Base-by-base conservation (phyloP, 805 yeast genomes). In the Candida schatavii region DNA sequence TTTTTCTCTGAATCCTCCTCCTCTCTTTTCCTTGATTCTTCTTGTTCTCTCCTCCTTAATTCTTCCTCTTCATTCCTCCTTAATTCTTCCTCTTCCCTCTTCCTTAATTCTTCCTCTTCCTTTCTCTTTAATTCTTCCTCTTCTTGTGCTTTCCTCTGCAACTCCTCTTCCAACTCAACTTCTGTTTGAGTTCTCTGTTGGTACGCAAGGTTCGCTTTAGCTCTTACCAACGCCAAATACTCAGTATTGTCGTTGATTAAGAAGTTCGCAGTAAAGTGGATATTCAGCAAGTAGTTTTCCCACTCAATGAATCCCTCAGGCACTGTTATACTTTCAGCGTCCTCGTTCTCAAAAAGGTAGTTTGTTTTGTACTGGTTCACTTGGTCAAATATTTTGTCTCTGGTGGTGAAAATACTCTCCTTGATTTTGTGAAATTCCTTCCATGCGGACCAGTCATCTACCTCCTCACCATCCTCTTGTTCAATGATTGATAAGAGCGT, bases 161-260 rank as follows among this genome's bases (percentile, higher is more conserved):
- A 39, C 5, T 42, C 43, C 37, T 52, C 44, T 21, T 41, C 48
- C 29, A 43, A 19, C n/a, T 48, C 46, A 10, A 44, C 46, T 4
- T 45, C 53, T 26, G 51, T 37, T 2, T 50, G 57, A 46, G 70
- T 74, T 39, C 75, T 50, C 43, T 56, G 46, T 47, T 70, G 75
- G 43, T 64, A 67, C 3, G 73, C 72, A 6, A 70, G 59, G 41
- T 70, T 70, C 5, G 74, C 75, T 49, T 63, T 57, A 18, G 75
- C 75, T 35, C 75, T 52, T 22, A 66, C 61, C 42, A 70, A 48
- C 44, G 56, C 51, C 46, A 81, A 63, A 52, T 78, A 81, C 37
- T 79, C 81, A 14, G 78, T 81, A 40, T 81, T 75, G 52, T 85
- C 93, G 35, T 77, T 71, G 23, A 74, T 55, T 37, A 85, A 55